Conservation (phyloP, 805 yeast genomes). For the Nakazawaea molendinolei region DNA sequence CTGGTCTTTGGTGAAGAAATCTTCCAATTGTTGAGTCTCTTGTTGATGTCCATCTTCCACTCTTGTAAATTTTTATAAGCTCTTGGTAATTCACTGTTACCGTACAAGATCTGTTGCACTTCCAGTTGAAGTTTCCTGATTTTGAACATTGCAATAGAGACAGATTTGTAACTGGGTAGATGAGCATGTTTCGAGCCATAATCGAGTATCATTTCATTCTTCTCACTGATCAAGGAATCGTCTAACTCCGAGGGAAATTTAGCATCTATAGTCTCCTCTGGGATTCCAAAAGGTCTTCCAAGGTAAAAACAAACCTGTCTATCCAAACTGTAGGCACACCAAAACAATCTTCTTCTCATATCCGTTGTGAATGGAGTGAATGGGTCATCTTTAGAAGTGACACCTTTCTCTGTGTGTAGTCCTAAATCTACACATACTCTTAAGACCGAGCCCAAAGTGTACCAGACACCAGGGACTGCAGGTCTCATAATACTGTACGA, state of each 20-base stretch:
- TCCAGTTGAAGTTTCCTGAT: slow-evolving; percentile 74
- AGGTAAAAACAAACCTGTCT: slow-evolving; percentile 80
- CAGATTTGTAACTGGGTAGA: slow-evolving; percentile 57
- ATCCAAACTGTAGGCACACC: slow-evolving; percentile 87
- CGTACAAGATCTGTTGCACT: slow-evolving; percentile 66
- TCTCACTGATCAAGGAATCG: slow-evolving; percentile 49
- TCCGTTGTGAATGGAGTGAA: slow-evolving; percentile 55
- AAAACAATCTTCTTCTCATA: slow-evolving; percentile 67
- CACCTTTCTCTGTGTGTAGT: slow-evolving; percentile 58
- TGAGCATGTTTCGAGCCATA: slow-evolving; percentile 30
- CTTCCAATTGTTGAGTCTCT: slow-evolving; percentile 59
- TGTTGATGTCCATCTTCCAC: slow-evolving; percentile 56
- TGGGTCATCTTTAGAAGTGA: slow-evolving; percentile 22
- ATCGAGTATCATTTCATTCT: slow-evolving; percentile 28
- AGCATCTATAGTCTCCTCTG: slow-evolving; percentile 70
- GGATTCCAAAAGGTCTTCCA: slow-evolving; percentile 85
- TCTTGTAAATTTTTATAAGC: slow-evolving; percentile 42
- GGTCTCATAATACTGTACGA: slow-evolving; percentile 83
- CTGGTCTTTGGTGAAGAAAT: slow-evolving; percentile 46
- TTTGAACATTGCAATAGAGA: slow-evolving; percentile 60
- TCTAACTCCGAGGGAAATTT: slow-evolving; percentile 70
- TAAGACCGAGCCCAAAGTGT: slow-evolving; percentile 72
- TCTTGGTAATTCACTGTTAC: slow-evolving; percentile 65
- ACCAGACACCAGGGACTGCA: slow-evolving; percentile 90
- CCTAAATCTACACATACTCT: slow-evolving; percentile 81